Evolutionary conservation across 2,329 filamentous ascomycete genomes (phyloP), one percentile per base, ranked within the genome.

Genomic region (Aspergillus ochraceoroseus): DNA sequence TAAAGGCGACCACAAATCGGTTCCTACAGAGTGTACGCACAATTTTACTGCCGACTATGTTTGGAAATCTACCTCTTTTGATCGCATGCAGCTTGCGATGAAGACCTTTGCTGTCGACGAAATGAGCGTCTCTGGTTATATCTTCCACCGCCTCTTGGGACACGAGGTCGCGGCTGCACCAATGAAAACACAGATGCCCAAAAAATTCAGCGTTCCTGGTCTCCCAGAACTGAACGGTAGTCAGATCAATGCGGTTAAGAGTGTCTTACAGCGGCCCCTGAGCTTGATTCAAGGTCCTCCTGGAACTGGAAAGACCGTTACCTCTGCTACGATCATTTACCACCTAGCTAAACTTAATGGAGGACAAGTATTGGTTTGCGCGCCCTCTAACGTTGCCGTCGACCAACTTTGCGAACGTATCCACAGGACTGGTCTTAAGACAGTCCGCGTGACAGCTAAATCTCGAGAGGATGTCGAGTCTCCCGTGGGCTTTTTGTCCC

Each of bases 11-110:
- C 89, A 96, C 70, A 96, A 96, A 67, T 87, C 85, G 18, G 87
- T 96, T 1, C 92, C 92, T 0, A 95, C 87, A 0, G 90, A 98
- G 58, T 92, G 90, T 65, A 95, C 90, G 0, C 87, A 94, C 68
- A 95, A 95, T 65, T 98, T 98, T 68, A 95, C 88, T 11, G 92
- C 90, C 51, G 92, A 98, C 64, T 98, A 98, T 59, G 92, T 98
- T 41, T 98, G 92, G 92, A 98, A 98, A 64, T 92, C 94, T 9
- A 98, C 94, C 0, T 96, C 90, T 0, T 98, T 98, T 62, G 92
- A 98, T 60, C 89, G 92, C 49, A 98, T 98, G 92, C 92, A 98
- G 65, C 80, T 89, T 52, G 94, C 92, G 39, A 96, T 98, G 90
- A 96, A 95, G 74, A 96, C 87, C 0, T 98, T 98, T 62, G 92